Evolutionary conservation across 805 yeast species (phyloP), one percentile per base, ranked within the genome.

Genomic region (Yarrowia bubula): DNA sequence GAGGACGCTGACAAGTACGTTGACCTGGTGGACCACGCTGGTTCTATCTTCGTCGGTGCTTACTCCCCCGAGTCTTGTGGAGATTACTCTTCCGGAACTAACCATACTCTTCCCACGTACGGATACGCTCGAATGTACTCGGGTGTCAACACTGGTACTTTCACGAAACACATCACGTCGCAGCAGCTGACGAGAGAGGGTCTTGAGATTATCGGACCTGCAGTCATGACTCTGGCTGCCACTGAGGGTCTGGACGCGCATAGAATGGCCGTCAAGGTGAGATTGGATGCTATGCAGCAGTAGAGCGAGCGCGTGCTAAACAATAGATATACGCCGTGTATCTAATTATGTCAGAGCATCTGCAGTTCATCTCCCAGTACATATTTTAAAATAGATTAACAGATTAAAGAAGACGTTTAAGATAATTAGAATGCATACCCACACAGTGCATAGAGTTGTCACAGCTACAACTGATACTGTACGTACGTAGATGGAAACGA

Each of bases 11-110:
- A 84, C 63, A 76, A 78, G 44, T 89, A 83, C 73, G 93, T 95
- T 46, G 81, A 83, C 35, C 78, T 82, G 69, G 92, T 95, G 39
- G 88, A 89, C 68, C 87, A 95, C 75, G 99, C 99, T 6, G 99
- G 99, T 43, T 88, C 96, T 37, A 95, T 95, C 28, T 95, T 95
- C 73, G 98, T 95, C 65, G 99, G 99, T 50, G 88, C 93, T 4
- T 89, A 89, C 76, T 89, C 97, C 1, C 99, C 99, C 60, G 99
- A 95, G 76, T 89, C 96, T 2, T 92, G 98, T 76, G 99, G 99
- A 73, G 99, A 95, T 79, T 95, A 95, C 79, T 92, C 98, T 0
- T 85, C 92, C 67, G 99, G 99, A 75, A 95, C 99, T 5, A 95
- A 95, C 82, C 99, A 95, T 79, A 95, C 99, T 0, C 83, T 95